Percentiles rank a stretch among this genome's conserved stretches.
Conservation (phyloP, 768 basidiomycete genomes). For the Rhizopogon vulgaris region DNA sequence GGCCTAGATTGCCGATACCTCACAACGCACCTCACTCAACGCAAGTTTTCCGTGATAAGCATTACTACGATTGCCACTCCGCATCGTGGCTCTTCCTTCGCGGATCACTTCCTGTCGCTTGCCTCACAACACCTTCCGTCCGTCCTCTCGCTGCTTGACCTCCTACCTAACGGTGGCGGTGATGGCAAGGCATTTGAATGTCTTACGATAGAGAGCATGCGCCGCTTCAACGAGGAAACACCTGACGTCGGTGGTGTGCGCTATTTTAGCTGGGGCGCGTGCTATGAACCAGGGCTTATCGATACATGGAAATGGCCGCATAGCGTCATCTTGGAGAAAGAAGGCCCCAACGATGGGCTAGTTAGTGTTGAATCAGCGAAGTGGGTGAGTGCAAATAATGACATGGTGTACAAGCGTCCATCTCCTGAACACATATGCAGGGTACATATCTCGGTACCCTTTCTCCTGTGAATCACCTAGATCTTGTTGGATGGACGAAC, state of each 20-base stretch:
- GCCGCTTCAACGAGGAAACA: conserved; percentile 79
- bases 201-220: conserved; percentile 83
- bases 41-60: conserved; percentile 75
- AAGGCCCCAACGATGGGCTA: conserved; percentile 93
- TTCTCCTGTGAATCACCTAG: conserved; percentile 84
- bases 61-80: conserved; percentile 95
- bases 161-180: conserved; percentile 88
- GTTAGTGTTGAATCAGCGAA: conserved; percentile 82
- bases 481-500: conserved; percentile 93
- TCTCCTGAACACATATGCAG: conserved; percentile 26
- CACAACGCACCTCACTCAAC: conserved; percentile 73
- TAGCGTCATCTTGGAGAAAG: conserved; percentile 74
- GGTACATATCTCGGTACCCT: conserved; percentile 95
- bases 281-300: conserved; percentile 81
- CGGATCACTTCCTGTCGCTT: conserved; percentile 82
- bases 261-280: conserved; percentile 96
- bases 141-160: conserved; percentile 67
- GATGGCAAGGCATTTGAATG: conserved; percentile 92
- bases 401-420: not conserved
- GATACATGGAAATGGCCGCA: conserved; percentile 86
- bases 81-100: conserved; percentile 90
- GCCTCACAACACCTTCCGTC: conserved; percentile 62
- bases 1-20: conserved; percentile 91
- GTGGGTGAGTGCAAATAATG: conserved; percentile 48
- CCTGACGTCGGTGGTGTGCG: conserved; percentile 72